phyloP scores from a whole-genome alignment of 2,329 filamentous ascomycete species.

The Colletotrichum tanaceti region DNA sequence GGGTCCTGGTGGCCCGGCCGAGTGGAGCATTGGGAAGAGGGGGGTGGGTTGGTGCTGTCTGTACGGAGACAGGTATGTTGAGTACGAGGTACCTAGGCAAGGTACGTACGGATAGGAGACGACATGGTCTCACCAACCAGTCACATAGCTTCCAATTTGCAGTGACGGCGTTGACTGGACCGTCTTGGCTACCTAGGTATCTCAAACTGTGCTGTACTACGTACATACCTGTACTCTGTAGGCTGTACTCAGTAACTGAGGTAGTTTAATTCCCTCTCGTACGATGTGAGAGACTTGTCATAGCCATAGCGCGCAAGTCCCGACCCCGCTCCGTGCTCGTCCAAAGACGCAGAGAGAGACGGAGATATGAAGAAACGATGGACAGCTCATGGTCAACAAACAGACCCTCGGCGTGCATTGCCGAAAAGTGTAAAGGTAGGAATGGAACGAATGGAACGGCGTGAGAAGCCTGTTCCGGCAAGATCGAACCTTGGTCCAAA shows the following conservation, averaged over 20 bases:
- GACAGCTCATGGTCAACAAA: conserved; percentile 10
- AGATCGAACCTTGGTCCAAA: conserved; percentile 22
- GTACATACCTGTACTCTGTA: too few species aligned
- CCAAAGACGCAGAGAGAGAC: conserved; percentile 18
- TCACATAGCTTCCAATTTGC: conserved; percentile 22
- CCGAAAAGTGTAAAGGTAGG: not conserved
- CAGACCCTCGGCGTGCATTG: conserved; percentile 18
- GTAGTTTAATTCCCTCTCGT: not conserved
- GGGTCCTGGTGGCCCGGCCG: conserved; percentile 13
- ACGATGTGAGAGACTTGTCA: conserved; percentile 13
- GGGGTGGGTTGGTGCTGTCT: conserved; percentile 6
- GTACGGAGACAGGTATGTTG: too few species aligned
- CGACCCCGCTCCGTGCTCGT: conserved; percentile 18
- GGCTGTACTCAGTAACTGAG: not conserved
- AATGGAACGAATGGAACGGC: conserved; percentile 27
- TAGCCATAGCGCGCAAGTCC: conserved; percentile 20
- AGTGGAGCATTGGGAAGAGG: conserved; percentile 2
- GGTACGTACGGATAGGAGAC: too few species aligned
- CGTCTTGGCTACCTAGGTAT: too few species aligned
- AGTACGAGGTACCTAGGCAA: too few species aligned
- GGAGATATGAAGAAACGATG: not conserved
- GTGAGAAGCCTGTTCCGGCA: conserved; percentile 35
- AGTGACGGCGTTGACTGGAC: not conserved
- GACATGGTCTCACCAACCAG: conserved; percentile 11
- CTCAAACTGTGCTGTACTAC: too few species aligned